Base-by-base conservation (phyloP, 495 filamentous ascomycete species). In the Penicillium mononematosum region DNA sequence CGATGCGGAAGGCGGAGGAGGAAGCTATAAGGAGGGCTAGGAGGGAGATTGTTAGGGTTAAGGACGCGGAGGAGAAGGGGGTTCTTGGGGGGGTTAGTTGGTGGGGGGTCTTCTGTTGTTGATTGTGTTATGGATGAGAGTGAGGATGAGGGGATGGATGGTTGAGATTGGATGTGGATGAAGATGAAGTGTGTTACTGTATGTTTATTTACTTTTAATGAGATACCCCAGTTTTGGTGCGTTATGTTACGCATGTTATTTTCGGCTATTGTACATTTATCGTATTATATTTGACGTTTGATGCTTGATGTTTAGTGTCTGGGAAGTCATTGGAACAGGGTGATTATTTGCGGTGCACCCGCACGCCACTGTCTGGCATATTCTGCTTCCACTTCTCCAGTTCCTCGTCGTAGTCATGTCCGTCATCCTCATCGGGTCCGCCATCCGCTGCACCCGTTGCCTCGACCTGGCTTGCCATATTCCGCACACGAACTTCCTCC, bases 1-100 rank as follows among this genome's bases (percentile, higher is more conserved):
- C 95, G 10, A 95, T 98, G 63, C 84, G 84, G 58, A 96, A 96
- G 75, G 87, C 87, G 3, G 91, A 97, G 78, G 87, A 94, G 69
- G 92, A 93, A 69, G 90, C 88, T 36, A 86, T 97, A 64, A 79
- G 84, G 20, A 80, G 90, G 56, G 89, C 90, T 41, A 84, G 85
- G 61, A 76, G 78, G 48, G 83, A 88, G 64, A 86, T 96, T 56
- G 75, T 87, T 52, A 81, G 83, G 42, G 82, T 85, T 7, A 76
- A 81, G 61, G 78, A 75, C 12, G 66, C 66, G 27, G 70, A 67
- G 56, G 76, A 75, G 65, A 73, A 67, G 47, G 75, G 64, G 2
- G 68, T 76, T 5, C 70, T 80, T 59, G 66, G 70, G 39, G 39
- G 78, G 73, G 19, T 68, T 77, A 44, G 62, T 67, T 61, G 65